Evolutionary conservation across 1,284 basidiomycete genomes (phyloP), one percentile per base, ranked within the genome.

Genomic region (Crocinoboletus sp.): DNA sequence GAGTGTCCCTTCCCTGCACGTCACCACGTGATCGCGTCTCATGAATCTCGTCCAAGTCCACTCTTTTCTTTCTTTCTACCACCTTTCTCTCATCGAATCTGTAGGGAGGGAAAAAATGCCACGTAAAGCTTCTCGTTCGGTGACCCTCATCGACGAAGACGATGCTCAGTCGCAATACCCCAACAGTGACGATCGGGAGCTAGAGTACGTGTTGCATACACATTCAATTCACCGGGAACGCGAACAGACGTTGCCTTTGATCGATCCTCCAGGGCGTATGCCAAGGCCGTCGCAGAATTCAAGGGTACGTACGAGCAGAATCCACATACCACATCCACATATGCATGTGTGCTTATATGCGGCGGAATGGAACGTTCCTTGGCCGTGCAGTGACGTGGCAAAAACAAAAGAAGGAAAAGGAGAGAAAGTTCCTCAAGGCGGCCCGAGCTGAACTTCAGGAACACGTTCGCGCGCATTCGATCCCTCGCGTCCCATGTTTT

Each of bases 351-450:
- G 28, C 6, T 6, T 27, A 31, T 23, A 39, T 35, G 31, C 31
- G 31, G 28, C n/a, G n/a, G 12, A 6, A 27, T 12, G 6, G n/a
- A n/a, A n/a, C n/a, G n/a, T n/a, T n/a, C n/a, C n/a, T n/a, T 11
- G 0, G 2, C 11, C 12, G 11, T 15, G 8, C 41, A 71, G 70
- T 61, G 24, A 61, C 69, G 4, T 69, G 68, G 67, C 65, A 70
- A 45, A 71, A 68, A 56, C 68, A 69, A 28, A 58, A 58, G 28
- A 60, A 48, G 42, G 67, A 67, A 37, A 67, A 61, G 30, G 64
- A 71, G 43, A 43, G 40, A 22, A 65, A 46, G 47, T 64, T 64
- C 41, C 17, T 70, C 13, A 59, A 56, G 17, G 33, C 41, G 2
- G 54, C 61, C 0, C 61, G 59, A 41, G 45, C 52, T 11, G 61